Base-by-base conservation (phyloP, 345 rosid species). In the Linum lewisii region DNA sequence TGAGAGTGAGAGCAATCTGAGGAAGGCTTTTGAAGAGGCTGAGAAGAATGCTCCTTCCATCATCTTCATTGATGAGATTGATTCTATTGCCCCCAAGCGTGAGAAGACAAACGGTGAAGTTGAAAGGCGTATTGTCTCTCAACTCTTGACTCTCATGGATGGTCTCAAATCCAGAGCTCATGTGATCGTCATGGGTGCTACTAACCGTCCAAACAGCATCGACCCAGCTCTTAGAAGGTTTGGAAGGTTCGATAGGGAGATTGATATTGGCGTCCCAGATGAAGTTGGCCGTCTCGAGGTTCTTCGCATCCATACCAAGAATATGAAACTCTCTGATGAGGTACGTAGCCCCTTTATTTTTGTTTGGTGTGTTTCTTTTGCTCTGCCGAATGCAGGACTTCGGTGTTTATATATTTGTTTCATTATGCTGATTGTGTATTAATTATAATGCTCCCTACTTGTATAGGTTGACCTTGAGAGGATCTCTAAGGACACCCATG, bases 11-110 rank as follows among this genome's bases (percentile, higher is more conserved):
- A 82, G 84, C 65, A 85, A 82, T 62, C 79, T 82, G 3, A 73
- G 87, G 79, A 82, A 82, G 75, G 87, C 91, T 7, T 85, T 85
- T 52, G 87, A 85, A 71, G 85, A 82, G 62, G 85, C 85, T 26
- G 84, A 82, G 64, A 75, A 75, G 76, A 79, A 79, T 63, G 80
- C 80, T 9, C 83, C 80, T 53, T 75, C 83, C n/a, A 84, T 84
- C 58, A 80, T 84, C 56, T 82, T 84, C 69, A 84, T 82, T 36
- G 90, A 82, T 68, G 87, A 82, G 76, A 0, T 84, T 1, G 91
- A 82, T 66, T 84, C 90, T 0, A 79, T 84, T 63, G 90, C 90
- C 57, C 90, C 90, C 2, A 84, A 82, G 67, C 72, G 85, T 24
- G 87, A 84, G 19, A 84, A 82, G 74, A 84, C 90, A 1, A 62